phyloP scores from a whole-genome alignment of 164 flowering plant genomes.

The Pachysandra terminalis region DNA sequence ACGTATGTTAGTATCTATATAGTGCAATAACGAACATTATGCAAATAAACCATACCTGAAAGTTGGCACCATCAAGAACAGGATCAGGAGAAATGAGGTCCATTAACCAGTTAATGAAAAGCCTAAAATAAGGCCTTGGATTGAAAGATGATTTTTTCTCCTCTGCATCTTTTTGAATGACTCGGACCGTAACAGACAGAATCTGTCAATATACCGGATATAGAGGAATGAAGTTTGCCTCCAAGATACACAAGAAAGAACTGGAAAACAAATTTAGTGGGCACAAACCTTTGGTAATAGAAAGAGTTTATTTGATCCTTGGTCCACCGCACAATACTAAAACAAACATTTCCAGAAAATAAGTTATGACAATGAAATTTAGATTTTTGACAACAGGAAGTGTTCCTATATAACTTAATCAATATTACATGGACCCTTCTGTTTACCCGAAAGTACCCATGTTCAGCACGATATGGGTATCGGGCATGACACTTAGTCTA shows the following conservation, averaged over 20 bases:
- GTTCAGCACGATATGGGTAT: no score
- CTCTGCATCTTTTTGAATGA: slow-evolving; percentile 82
- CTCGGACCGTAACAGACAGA: slow-evolving; percentile 66
- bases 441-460: no score
- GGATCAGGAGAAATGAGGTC: slow-evolving; percentile 74
- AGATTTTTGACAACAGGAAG: neutral
- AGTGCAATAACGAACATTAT: neutral
- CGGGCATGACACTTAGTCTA: no score
- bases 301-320: slow-evolving; percentile 52
- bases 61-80: slow-evolving; percentile 60
- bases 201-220: slow-evolving; percentile 36
- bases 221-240: neutral
- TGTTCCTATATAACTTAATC: neutral
- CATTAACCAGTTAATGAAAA: slow-evolving; percentile 80
- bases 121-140: slow-evolving; percentile 89
- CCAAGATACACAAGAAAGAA: neutral
- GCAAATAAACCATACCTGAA: slow-evolving; percentile 50
- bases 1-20: neutral
- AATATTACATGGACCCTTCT: no score
- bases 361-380: neutral
- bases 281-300: slow-evolving; percentile 70
- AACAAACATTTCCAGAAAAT: slow-evolving; percentile 9
- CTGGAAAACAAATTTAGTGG: no score
- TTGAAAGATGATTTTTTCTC: slow-evolving; percentile 76
- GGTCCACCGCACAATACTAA: slow-evolving; percentile 56